Base-by-base conservation (phyloP, 1,284 basidiomycete species). In the Ceraceosorus guamensis region DNA sequence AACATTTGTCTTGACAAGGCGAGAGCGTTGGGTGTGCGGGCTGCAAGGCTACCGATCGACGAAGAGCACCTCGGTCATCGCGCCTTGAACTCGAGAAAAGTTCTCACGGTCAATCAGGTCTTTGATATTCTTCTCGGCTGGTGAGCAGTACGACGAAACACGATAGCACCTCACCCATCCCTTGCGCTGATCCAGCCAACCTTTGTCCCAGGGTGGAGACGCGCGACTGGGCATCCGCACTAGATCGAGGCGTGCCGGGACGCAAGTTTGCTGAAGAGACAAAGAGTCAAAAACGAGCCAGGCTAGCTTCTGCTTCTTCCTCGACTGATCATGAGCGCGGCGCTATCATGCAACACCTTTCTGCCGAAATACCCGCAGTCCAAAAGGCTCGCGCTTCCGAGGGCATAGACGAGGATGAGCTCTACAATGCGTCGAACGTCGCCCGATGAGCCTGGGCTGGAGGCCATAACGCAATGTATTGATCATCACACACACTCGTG, bases 101-200 rank as follows among this genome's bases (percentile, higher is more conserved):
- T 99, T 31, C 80, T 99, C 61, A 98, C 95, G 0, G 91, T 99
- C 54, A 98, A 99, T 73, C 93, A 97, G 78, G 84, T 82, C 14
- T 89, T 92, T 71, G 90, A 95, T 76, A 96, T 98, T 65, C 81
- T 98, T 56, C 77, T 91, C 7, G 85, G 87, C 64, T 98, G 91
- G 87, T 41, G 39, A 11, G 39, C 3, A 16, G 39, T 3, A 41
- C 2, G 1, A 3, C 10, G 39, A 11, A 16, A 41, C 39, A 11
- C 10, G 39, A 41, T 11, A 16, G 11, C 39, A 16, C 39, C 16
- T 2, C 16, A 11, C 39, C 39, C 10, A 16, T 16, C 2, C 11
- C 39, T 16, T 11, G 39, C 39, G 16, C 10, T 41, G 10, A 41
- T 3, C 16, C 11, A 41, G 11, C 11, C 39, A 16, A 1, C 1